Conservation (phyloP, 2,329 filamentous ascomycete species). For the Helotiales sp. region DNA sequence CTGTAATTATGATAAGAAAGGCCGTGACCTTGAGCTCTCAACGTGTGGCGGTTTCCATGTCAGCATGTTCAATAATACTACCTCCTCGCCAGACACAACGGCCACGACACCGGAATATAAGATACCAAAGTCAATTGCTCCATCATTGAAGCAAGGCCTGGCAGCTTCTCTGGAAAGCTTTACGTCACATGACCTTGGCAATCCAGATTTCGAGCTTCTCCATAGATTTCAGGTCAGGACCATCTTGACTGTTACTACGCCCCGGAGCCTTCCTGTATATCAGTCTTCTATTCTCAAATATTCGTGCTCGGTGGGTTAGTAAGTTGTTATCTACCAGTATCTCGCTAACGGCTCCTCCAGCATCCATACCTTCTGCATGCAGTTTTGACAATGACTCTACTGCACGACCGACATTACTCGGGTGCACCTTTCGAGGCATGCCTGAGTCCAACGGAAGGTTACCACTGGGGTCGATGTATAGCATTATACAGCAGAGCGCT, state of each 20-base stretch:
- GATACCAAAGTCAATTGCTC: not conserved
- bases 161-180: not conserved
- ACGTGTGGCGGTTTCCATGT: not conserved
- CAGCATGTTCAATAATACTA: not conserved
- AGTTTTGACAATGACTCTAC: slow-evolving; percentile 50
- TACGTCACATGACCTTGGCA: not conserved
- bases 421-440: slow-evolving; percentile 4
- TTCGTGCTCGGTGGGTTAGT: slow-evolving; percentile 40
- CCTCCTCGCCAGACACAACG: not conserved
- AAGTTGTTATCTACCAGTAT: not conserved
- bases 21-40: slow-evolving; percentile 33
- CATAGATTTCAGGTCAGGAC: slow-evolving; percentile 45
- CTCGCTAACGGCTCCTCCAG: slow-evolving; percentile 4
- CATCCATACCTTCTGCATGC: slow-evolving; percentile 48
- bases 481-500: slow-evolving; percentile 49
- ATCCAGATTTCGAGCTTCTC: slow-evolving; percentile 24
- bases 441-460: slow-evolving; percentile 38
- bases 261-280: slow-evolving; percentile 36
- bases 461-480: slow-evolving; percentile 49
- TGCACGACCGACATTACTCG: slow-evolving; percentile 50
- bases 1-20: slow-evolving; percentile 45
- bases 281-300: slow-evolving; percentile 39
- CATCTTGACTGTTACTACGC: slow-evolving; percentile 41
- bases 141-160: not conserved
- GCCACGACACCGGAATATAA: too few relatives aligned